Conservation (phyloP, 306 rosid species). For the Sophora flavescens region DNA sequence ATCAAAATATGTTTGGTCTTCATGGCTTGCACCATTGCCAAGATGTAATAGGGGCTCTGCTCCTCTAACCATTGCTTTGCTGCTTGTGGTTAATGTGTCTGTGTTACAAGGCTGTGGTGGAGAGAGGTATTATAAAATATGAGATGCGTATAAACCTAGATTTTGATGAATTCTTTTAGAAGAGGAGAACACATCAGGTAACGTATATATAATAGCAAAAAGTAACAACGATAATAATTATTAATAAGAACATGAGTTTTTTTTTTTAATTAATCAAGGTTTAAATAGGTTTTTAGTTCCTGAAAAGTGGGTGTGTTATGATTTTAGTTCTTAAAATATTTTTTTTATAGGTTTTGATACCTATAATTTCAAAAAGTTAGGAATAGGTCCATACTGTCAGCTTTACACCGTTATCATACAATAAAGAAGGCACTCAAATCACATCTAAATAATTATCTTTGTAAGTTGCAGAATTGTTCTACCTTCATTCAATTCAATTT, state of each 20-base stretch:
- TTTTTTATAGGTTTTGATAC: too few species aligned
- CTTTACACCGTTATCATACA: too few species aligned
- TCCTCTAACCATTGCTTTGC: constrained; percentile 45
- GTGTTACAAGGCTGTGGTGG: constrained; percentile 21
- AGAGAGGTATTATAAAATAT: constrained; percentile 10
- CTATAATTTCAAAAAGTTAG: too few species aligned
- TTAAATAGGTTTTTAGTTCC: too few species aligned
- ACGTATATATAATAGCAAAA: constrained; percentile 20
- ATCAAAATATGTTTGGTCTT: constrained; percentile 56
- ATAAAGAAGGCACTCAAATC: too few species aligned
- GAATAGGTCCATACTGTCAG: too few species aligned
- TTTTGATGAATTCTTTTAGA: constrained; percentile 41
- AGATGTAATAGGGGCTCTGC: neutral
- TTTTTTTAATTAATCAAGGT: too few species aligned
- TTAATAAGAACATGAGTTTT: neutral
- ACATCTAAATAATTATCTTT: too few species aligned
- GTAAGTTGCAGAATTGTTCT: too few species aligned
- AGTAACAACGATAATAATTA: neutral
- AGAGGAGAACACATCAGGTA: constrained; percentile 14
- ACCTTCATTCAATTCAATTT: too few species aligned
- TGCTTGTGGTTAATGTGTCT: constrained; percentile 1
- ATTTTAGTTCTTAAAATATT: too few species aligned
- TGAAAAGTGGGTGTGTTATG: too few species aligned
- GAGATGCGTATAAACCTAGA: constrained; percentile 33
- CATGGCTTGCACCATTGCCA: constrained; percentile 28